Conservation (phyloP, 441 rosid genomes). For the Syzygium malaccense region DNA sequence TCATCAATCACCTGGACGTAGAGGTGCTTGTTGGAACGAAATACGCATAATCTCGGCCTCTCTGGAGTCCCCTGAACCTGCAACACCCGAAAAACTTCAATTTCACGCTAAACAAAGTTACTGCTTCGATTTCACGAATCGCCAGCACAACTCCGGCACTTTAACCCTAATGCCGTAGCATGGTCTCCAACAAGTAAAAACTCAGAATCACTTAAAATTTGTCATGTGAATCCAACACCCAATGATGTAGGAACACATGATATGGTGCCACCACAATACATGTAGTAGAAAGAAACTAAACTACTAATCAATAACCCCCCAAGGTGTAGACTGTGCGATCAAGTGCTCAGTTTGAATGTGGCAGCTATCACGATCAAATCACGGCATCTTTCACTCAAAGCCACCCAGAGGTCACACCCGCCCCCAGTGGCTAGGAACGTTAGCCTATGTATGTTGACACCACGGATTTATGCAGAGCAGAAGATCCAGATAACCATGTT, state of each 20-base stretch:
- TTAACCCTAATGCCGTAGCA: neutral
- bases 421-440: neutral
- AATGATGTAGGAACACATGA: neutral
- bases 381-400: neutral
- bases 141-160: neutral
- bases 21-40: conserved; percentile 88
- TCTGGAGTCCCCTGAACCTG: conserved; percentile 79
- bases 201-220: neutral
- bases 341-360: neutral
- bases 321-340: neutral
- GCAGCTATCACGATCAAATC: neutral
- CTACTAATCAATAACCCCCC: accelerated
- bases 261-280: neutral
- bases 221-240: neutral
- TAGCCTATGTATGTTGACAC: neutral
- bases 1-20: conserved; percentile 96
- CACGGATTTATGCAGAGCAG: neutral
- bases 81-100: neutral
- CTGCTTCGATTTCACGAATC: neutral
- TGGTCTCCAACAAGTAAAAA: neutral
- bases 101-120: neutral
- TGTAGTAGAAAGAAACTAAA: neutral
- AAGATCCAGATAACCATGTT: neutral
- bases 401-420: neutral
- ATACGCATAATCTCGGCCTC: conserved; percentile 78